A percentile compares a stretch with the other conserved stretches of the same genome.
These are phyloP conservation scores for Solanum dulcamara DNA, from an alignment of 257 asterid genomes.

Conservation along the genomic window DNA sequence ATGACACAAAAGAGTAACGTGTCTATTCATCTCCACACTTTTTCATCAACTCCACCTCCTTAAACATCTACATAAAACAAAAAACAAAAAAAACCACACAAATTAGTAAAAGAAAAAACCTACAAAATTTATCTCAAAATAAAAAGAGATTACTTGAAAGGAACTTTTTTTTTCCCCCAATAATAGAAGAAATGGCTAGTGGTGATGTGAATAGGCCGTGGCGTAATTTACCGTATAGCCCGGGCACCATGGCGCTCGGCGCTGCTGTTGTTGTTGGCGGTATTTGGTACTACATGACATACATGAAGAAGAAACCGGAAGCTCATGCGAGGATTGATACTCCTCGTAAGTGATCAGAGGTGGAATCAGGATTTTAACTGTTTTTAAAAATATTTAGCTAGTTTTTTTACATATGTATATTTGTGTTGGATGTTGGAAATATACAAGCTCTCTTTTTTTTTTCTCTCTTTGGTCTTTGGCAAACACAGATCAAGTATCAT, in stretches of 20 bases:
- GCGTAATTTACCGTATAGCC: constrained; percentile 33
- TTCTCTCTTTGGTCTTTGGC: too few relatives aligned
- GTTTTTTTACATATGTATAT: too few relatives aligned
- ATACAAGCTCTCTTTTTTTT: too few relatives aligned
- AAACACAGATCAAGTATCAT: too few relatives aligned
- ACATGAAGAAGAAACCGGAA: constrained; percentile 18
- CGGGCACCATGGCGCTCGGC: constrained; percentile 27
- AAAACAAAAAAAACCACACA: not conserved
- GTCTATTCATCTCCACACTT: not conserved
- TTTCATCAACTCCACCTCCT: not conserved
- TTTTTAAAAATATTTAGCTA: too few relatives aligned
- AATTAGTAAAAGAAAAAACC: not conserved
- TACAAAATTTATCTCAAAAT: not conserved
- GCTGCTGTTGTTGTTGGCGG: constrained; percentile 28
- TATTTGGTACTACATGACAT: constrained; percentile 27
- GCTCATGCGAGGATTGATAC: constrained; percentile 19
- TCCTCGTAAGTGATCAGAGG: constrained; percentile 29
- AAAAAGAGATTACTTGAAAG: not conserved
- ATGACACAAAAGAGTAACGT: not conserved
- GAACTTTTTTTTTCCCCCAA: too few relatives aligned
- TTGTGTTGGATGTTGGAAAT: too few relatives aligned
- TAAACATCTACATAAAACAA: not conserved
- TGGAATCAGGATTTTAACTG: not conserved
- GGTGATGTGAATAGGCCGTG: constrained; percentile 4
- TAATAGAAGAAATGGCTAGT: not conserved